These are phyloP conservation scores for Fusarium tuaranense DNA, from an alignment of 2,329 filamentous ascomycete genomes.

Conservation along the genomic window DNA sequence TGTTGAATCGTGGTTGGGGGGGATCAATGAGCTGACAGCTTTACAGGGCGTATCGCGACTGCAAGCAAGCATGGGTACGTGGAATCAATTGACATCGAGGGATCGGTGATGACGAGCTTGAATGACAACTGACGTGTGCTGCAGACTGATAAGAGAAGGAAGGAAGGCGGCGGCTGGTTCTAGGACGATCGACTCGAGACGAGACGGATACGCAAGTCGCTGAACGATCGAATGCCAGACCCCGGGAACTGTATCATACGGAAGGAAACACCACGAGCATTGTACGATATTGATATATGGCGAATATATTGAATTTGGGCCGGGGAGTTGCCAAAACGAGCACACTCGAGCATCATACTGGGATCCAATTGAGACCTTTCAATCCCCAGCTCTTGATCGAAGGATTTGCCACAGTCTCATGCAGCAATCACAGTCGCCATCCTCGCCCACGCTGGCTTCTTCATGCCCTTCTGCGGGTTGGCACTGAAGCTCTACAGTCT, in stretches of 20 bases:
- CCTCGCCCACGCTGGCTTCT: background rate
- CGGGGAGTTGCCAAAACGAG: background rate
- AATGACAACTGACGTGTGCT: background rate
- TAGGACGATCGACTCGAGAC: constrained; percentile 7
- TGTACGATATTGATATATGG: constrained; percentile 21
- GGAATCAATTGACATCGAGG: background rate
- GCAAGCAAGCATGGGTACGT: constrained; percentile 91
- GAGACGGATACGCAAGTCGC: background rate
- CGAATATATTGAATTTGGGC: background rate
- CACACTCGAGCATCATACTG: too few species aligned
- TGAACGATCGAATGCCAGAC: background rate
- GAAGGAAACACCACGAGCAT: background rate
- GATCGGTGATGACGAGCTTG: background rate
- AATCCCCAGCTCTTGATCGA: background rate
- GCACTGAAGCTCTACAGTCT: background rate
- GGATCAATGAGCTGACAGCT: constrained; percentile 29
- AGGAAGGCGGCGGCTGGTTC: constrained; percentile 45
- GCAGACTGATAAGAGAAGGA: constrained; percentile 50
- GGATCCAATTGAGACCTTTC: background rate
- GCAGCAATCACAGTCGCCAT: background rate
- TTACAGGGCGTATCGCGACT: constrained; percentile 87
- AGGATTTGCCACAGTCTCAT: background rate
- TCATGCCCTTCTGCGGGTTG: background rate
- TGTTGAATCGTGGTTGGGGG: constrained; percentile 46
- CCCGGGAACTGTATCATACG: constrained; percentile 21